These are phyloP conservation scores for Pseudogymnoascus sp. DNA, from an alignment of 2,329 filamentous ascomycete species.

Conservation along the genomic window DNA sequence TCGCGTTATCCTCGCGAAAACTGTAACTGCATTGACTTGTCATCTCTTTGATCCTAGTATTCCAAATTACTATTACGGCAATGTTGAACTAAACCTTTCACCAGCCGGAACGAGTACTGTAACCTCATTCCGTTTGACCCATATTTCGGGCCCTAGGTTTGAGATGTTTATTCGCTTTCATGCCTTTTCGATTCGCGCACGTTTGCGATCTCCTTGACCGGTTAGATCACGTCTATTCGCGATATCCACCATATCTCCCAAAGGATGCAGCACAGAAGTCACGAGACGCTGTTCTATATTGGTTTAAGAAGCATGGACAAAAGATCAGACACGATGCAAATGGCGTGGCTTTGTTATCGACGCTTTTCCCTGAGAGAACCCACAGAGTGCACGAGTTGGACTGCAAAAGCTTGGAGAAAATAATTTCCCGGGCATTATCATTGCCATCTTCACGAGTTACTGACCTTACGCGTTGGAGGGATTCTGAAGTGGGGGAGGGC, in stretches of 20 bases:
- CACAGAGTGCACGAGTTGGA: constrained; percentile 73
- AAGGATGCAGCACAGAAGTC: constrained; percentile 41
- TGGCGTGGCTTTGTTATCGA: constrained; percentile 61
- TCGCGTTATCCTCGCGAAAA: constrained; percentile 4
- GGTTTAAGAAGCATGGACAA: constrained; percentile 61
- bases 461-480: constrained; percentile 56
- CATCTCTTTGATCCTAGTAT: neutral
- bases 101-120: neutral
- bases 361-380: constrained; percentile 67
- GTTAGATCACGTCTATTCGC: constrained; percentile 45
- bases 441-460: constrained; percentile 54
- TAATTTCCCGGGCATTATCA: constrained; percentile 60
- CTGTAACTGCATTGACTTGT: neutral
- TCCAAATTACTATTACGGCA: constrained; percentile 2
- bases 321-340: constrained; percentile 51
- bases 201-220: constrained; percentile 68
- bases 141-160: neutral
- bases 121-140: neutral
- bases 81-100: neutral
- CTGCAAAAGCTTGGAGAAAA: constrained; percentile 48
- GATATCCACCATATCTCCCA: constrained; percentile 34
- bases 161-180: constrained; percentile 26
- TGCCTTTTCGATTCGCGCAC: constrained; percentile 61
- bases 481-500: constrained; percentile 42
- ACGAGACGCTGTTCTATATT: constrained; percentile 50